Evolutionary conservation across 768 basidiomycete species (phyloP).

Genomic region (Jaapia argillacea): DNA sequence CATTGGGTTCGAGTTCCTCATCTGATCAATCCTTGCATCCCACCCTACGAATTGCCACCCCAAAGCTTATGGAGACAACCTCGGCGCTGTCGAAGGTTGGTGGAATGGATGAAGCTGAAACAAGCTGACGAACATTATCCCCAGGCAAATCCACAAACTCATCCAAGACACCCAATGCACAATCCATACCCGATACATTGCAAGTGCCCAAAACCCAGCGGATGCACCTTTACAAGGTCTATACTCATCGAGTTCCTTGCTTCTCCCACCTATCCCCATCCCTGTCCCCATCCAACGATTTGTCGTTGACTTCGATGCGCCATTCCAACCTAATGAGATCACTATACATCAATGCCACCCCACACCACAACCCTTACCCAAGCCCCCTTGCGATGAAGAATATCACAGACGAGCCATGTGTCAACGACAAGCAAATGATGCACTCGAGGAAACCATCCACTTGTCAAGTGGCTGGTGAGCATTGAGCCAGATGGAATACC

Average conservation of each 20-base stretch:
- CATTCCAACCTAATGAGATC: not conserved
- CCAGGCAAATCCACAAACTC: not conserved
- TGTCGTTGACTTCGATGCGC: slow-evolving; percentile 5
- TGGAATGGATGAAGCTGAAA: slow-evolving; percentile 16
- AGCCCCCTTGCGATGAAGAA: not conserved
- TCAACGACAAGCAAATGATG: not conserved
- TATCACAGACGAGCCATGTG: not conserved
- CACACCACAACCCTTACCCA: not conserved
- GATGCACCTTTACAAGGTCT: slow-evolving; percentile 27
- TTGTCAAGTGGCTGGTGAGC: too few relatives aligned
- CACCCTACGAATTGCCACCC: not conserved
- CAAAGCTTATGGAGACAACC: slow-evolving; percentile 12
- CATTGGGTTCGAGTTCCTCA: slow-evolving; percentile 5
- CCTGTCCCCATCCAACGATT: slow-evolving; percentile 13
- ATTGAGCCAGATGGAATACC: too few relatives aligned
- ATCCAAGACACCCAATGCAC: too few relatives aligned
- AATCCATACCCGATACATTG: slow-evolving; percentile 24
- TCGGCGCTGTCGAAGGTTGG: slow-evolving; percentile 28
- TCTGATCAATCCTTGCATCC: not conserved
- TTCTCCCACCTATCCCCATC: slow-evolving; percentile 22
- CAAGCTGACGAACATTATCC: not conserved
- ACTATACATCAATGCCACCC: not conserved
- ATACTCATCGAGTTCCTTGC: slow-evolving; percentile 11
- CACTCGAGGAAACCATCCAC: not conserved
- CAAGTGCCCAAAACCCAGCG: slow-evolving; percentile 26